Conservation (phyloP, 345 rosid genomes). For the Gossypium raimondii region DNA sequence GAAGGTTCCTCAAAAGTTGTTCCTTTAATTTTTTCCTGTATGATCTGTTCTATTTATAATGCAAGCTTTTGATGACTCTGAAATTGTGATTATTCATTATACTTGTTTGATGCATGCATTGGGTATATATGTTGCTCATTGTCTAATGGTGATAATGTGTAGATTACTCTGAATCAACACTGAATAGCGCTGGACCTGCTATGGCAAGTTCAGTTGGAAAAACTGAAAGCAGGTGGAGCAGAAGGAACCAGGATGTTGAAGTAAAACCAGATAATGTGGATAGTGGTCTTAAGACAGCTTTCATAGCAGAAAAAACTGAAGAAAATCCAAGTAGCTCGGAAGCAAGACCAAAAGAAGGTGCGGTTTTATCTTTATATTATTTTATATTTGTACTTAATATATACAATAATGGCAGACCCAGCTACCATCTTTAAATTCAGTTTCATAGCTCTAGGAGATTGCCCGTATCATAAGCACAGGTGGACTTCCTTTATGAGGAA, state of each 20-base stretch:
- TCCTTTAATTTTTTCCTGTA: neutral
- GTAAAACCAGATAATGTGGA: conserved; percentile 23
- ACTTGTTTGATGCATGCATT: neutral
- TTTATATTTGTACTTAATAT: neutral
- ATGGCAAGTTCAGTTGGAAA: conserved; percentile 24
- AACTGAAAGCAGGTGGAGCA: conserved; percentile 25
- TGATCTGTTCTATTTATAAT: neutral
- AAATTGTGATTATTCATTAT: neutral
- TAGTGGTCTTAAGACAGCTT: conserved; percentile 25
- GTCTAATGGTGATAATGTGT: conserved; percentile 25
- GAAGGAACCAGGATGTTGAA: conserved; percentile 22
- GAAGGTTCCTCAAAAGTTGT: neutral
- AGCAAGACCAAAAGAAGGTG: conserved; percentile 74
- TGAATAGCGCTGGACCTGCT: conserved; percentile 28
- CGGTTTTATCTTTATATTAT: conserved; percentile 12
- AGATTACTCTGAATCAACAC: conserved; percentile 38
- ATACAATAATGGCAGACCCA: neutral
- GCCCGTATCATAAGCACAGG: neutral
- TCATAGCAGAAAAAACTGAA: conserved; percentile 33
- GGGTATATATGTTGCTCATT: neutral
- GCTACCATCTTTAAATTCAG: neutral
- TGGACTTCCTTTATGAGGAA: neutral
- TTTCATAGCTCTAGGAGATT: neutral
- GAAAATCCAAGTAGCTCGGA: conserved; percentile 58
- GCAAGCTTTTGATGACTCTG: neutral